A percentile compares a stretch with the other conserved stretches of the same genome.
Evolutionary conservation across 1,284 basidiomycete species (phyloP).

Genomic region (Rhodotorula mucilaginosa): DNA sequence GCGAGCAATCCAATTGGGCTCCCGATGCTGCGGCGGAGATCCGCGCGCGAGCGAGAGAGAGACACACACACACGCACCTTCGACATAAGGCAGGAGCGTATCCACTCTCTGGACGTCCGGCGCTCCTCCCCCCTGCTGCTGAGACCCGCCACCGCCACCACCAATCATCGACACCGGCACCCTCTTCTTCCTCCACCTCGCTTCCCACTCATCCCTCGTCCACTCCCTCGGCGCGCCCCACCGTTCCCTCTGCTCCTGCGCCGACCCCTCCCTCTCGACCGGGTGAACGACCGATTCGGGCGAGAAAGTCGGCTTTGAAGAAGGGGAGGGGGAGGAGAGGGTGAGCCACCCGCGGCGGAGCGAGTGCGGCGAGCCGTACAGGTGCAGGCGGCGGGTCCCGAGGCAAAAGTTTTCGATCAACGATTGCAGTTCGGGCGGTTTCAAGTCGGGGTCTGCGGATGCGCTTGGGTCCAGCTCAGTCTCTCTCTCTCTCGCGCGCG

Average conservation of each 20-base stretch:
- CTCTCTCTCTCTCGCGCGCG: too few relatives aligned
- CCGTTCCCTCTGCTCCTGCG: slow-evolving; percentile 1
- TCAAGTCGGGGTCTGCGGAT: slow-evolving; percentile 65
- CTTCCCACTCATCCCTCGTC: slow-evolving; percentile 51
- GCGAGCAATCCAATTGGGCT: too few relatives aligned
- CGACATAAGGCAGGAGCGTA: slow-evolving; percentile 23
- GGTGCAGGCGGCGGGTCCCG: slow-evolving; percentile 82
- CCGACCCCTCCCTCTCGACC: neutral
- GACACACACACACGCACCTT: slow-evolving; percentile 56
- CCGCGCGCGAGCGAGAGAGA: slow-evolving; percentile 4
- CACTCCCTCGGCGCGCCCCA: slow-evolving; percentile 13
- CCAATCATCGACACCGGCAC: neutral
- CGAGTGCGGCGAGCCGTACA: slow-evolving; percentile 73
- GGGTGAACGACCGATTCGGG: neutral
- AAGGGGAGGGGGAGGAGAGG: slow-evolving; percentile 54
- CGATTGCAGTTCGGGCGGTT: slow-evolving; percentile 92
- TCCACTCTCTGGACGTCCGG: slow-evolving; percentile 38
- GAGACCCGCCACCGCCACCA: neutral
- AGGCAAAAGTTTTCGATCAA: slow-evolving; percentile 98
- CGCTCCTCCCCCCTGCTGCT: slow-evolving; percentile 27
- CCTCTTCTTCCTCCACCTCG: slow-evolving; percentile 9
- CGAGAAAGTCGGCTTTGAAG: neutral
- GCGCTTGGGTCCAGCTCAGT: slow-evolving; percentile 1
- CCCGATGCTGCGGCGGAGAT: too few relatives aligned
- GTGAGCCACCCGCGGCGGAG: slow-evolving; percentile 91